Percentiles rank a stretch among this genome's conserved stretches.
phyloP scores from a whole-genome alignment of 129 eudicot genomes.

The Artemisia tridentata region DNA sequence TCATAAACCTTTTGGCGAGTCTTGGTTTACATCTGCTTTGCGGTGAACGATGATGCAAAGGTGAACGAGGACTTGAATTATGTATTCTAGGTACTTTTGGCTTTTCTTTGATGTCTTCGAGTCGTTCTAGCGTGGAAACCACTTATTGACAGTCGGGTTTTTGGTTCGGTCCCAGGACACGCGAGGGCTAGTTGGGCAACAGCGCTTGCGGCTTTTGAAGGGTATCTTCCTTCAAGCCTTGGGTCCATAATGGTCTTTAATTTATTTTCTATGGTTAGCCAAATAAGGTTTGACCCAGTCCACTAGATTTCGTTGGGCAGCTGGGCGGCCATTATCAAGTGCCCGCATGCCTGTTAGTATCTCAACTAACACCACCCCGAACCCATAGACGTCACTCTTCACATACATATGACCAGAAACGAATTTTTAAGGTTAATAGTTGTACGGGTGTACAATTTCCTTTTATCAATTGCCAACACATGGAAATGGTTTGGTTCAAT shows the following conservation, averaged over 20 bases:
- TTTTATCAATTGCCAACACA: background rate
- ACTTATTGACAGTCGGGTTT: conserved; percentile 69
- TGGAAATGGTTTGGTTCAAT: background rate
- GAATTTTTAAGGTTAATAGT: background rate
- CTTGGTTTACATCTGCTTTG: conserved; percentile 33
- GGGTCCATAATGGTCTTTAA: conserved; percentile 72
- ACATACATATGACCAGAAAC: conserved; percentile 78
- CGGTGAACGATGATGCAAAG: conserved; percentile 50
- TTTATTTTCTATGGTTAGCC: conserved; percentile 59
- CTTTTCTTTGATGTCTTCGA: conserved; percentile 47
- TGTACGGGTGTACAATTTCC: background rate
- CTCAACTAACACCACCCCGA: conserved; percentile 83
- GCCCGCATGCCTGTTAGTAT: conserved; percentile 81
- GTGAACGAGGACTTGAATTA: conserved; percentile 32
- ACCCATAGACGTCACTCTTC: conserved; percentile 89
- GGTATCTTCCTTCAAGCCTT: conserved; percentile 81
- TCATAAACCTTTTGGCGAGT: conserved; percentile 36
- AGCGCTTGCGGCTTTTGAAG: conserved; percentile 59
- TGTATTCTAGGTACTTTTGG: conserved; percentile 53
- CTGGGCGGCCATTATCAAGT: conserved; percentile 63
- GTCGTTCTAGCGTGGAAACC: conserved; percentile 51
- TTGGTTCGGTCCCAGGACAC: conserved; percentile 63
- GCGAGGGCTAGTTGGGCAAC: conserved; percentile 73
- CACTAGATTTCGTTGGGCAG: conserved; percentile 46
- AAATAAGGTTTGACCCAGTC: conserved; percentile 81